Base-by-base conservation (phyloP, 192 early-diverging fungal species). In the Podila minutissima region DNA sequence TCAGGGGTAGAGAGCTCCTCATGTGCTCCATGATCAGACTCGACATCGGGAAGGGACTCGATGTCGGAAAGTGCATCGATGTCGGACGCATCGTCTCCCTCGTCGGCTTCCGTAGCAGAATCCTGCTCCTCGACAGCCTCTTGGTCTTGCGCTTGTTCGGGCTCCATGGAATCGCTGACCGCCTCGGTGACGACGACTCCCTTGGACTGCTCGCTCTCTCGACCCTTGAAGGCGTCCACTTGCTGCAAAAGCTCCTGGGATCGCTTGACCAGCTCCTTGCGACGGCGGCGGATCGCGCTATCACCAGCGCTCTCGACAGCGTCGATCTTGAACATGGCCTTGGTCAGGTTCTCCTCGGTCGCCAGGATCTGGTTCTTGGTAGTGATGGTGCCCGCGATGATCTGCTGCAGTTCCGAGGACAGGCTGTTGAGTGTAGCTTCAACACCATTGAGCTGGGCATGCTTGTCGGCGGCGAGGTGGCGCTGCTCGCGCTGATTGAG, bases 251-350 rank as follows among this genome's bases (percentile, higher is more conserved):
- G 57, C 8, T 55, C 60, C 35, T 78, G 75, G 49, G 57, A 55
- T 64, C 63, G 71, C 65, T 72, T 72, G 69, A 78, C 64, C 49
- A 78, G 33, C 69, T 78, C 69, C 75, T 78, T 78, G 12, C 75
- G 55, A 11, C 75, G 69, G 29, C 37, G 59, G 22, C 75, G 69
- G 33, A 78, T 62, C 12, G 59, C 50, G n/a, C 67, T 29, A 17
- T 72, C 65, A 15, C 65, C 69, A 17, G 71, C 65, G 22, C 59
- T 67, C 22, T 67, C 57, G n/a, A 78, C 69, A 57, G 69, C 59
- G 41, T 78, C 75, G 38, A 78, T 72, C 22, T 33, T 38, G 64
- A 78, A 55, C 69, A 78, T 78, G 26, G 75, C 69, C 64, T 66
- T 71, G 60, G 49, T 72, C 24, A 78, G 13, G 57, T 64, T 67